Percentiles rank a stretch among this genome's conserved stretches.
These are phyloP conservation scores for Umbelopsis isabellina DNA, from an alignment of 192 early-diverging fungal genomes.

Conservation along the genomic window DNA sequence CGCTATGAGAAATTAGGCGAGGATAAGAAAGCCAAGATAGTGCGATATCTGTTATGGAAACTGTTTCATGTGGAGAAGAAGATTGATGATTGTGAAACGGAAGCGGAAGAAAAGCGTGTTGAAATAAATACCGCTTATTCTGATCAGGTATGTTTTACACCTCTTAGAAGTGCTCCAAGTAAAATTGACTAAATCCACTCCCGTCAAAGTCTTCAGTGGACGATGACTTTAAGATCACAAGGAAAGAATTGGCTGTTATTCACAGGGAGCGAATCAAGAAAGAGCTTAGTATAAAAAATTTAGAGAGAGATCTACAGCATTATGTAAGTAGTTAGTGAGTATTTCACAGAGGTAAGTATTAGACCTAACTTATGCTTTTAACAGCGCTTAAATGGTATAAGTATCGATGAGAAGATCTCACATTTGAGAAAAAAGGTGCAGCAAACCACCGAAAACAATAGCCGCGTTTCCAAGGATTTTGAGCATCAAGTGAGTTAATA, in stretches of 20 bases:
- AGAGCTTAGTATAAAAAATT: constrained; percentile 76
- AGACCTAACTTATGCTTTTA: neutral
- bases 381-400: constrained; percentile 64
- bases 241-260: constrained; percentile 73
- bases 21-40: constrained; percentile 62
- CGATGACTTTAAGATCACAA: constrained; percentile 62
- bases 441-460: constrained; percentile 62
- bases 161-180: no score
- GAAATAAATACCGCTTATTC: neutral
- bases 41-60: constrained; percentile 85
- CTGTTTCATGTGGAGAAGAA: constrained; percentile 86
- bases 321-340: constrained; percentile 44
- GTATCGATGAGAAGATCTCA: constrained; percentile 73
- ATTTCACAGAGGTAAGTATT: constrained; percentile 19
- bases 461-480: constrained; percentile 52
- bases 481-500: constrained; percentile 50
- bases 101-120: constrained; percentile 47
- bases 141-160: neutral
- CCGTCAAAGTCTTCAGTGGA: constrained; percentile 33
- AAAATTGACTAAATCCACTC: neutral
- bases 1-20: constrained; percentile 68
- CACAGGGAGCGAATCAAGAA: constrained; percentile 71
- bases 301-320: constrained; percentile 74
- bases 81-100: constrained; percentile 58
- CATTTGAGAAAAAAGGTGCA: constrained; percentile 71